A percentile compares a stretch with the other conserved stretches of the same genome.
These are phyloP conservation scores for Pouteria glomerata DNA, from an alignment of 148 eudicot species.

Conservation along the genomic window DNA sequence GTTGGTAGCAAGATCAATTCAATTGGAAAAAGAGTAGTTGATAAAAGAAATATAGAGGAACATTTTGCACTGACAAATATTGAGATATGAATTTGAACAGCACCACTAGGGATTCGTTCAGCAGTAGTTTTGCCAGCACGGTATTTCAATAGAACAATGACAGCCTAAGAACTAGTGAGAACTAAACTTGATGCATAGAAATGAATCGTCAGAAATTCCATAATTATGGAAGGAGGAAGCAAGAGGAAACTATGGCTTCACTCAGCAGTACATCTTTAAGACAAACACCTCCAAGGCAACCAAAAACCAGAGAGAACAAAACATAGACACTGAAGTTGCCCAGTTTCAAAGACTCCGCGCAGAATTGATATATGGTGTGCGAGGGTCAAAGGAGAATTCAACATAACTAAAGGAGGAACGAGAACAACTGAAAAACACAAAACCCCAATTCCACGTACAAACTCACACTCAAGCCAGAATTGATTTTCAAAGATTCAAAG, in stretches of 20 bases:
- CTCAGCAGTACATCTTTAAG: background rate
- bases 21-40: background rate
- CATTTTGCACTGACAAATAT: background rate
- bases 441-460: slow-evolving; percentile 1
- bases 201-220: background rate
- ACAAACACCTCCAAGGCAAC: background rate
- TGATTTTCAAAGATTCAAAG: slow-evolving; percentile 4
- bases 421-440: background rate
- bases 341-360: slow-evolving; percentile 4
- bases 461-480: background rate
- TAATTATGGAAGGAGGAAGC: background rate
- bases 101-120: background rate
- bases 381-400: slow-evolving; percentile 4
- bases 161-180: background rate
- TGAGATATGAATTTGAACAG: background rate
- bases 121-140: background rate
- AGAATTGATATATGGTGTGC: background rate
- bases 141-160: background rate
- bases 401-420: background rate
- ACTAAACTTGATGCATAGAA: background rate
- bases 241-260: background rate
- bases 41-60: background rate
- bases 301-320: background rate
- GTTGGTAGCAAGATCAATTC: background rate
- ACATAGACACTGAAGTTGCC: background rate